Base-by-base conservation (phyloP, 352 stramenopile genomes). In the Phytopythium delawarense region DNA sequence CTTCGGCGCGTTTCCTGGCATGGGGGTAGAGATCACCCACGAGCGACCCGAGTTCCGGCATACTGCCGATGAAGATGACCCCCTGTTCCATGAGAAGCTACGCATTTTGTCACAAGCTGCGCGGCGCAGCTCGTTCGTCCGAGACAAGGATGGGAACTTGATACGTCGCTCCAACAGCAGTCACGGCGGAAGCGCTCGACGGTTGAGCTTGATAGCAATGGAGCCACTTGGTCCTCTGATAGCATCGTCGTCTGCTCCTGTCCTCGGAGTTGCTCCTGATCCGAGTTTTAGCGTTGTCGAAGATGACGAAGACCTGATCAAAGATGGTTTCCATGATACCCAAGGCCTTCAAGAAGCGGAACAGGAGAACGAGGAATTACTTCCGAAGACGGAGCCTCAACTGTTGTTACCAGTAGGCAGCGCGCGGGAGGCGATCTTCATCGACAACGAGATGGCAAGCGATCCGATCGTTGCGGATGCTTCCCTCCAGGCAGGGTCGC, bases 21-120 rank as follows among this genome's bases (percentile, higher is more conserved):
- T 89, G 65, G 65, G 53, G 0, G 58, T 85, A 13, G 81, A 89
- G 53, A 88, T 91, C 65, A 89, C 81, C 0, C 64, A 70, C 11
- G 71, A 91, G 55, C 69, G 75, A 0, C 79, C 78, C 15, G 48
- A 54, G 49, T 55, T 61, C 12, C 53, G 67, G 49, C 63, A 30
- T 7, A 20, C 2, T 1, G 4, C 39, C 23, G 55, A 52, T 16
- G 23, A 50, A 28, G 30, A 50, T 6, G 54, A 59, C 6, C 34
- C 51, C 7, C 30, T 62, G 23, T 23, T 49, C 2, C 21, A 64
- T 12, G 59, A 69, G 25, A 74, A 67, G 23, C 23, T 70, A 16
- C 49, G 39, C 4, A 62, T 72, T 40, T 61, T 63, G 8, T 45
- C 64, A 23, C 67, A 64, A 8, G 40, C 55, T 7, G 52, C 62